Conservation (phyloP, 2,329 filamentous ascomycete species). For the Stagonosporopsis chrysanthemi region DNA sequence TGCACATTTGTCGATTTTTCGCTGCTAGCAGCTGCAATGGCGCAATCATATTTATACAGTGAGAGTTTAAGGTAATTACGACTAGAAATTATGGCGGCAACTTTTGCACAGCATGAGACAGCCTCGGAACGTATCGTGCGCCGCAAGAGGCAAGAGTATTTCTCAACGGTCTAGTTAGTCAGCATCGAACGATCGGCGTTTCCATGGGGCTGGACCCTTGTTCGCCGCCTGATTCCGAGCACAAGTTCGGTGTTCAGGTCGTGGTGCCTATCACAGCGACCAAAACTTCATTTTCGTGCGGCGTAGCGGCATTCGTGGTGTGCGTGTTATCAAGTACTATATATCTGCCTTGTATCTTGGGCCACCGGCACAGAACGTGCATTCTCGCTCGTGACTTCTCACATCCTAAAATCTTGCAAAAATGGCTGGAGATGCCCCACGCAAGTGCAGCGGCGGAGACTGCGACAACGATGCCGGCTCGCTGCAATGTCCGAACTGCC, state of each 20-base stretch:
- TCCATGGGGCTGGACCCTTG: conserved; percentile 27
- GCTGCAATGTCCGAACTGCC: conserved; percentile 92
- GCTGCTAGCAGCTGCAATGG: conserved; percentile 2
- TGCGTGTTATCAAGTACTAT: conserved; percentile 2
- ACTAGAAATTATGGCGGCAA: conserved; percentile 8
- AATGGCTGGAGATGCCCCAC: conserved; percentile 57
- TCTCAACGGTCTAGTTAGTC: conserved; percentile 25
- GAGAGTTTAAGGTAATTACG: neutral
- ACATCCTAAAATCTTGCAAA: conserved; percentile 4
- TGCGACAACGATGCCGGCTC: conserved; percentile 86
- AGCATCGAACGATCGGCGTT: conserved; percentile 27
- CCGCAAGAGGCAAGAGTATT: conserved; percentile 28
- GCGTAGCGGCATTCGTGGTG: conserved; percentile 21
- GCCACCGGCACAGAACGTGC: neutral
- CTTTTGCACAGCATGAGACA: conserved; percentile 15
- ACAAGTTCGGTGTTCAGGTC: conserved; percentile 4
- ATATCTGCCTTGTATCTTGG: conserved; percentile 3
- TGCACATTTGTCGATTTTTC: conserved; percentile 1
- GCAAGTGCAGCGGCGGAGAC: conserved; percentile 80
- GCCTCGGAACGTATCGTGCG: conserved; percentile 23
- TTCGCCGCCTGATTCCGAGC: conserved; percentile 5
- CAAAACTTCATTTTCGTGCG: conserved; percentile 24
- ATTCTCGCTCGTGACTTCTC: neutral
- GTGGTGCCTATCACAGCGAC: conserved; percentile 4
- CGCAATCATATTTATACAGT: conserved; percentile 9